A percentile compares a stretch with the other conserved stretches of the same genome.
phyloP scores from a whole-genome alignment of 2,329 filamentous ascomycete genomes.

The Clonostachys byssicola region DNA sequence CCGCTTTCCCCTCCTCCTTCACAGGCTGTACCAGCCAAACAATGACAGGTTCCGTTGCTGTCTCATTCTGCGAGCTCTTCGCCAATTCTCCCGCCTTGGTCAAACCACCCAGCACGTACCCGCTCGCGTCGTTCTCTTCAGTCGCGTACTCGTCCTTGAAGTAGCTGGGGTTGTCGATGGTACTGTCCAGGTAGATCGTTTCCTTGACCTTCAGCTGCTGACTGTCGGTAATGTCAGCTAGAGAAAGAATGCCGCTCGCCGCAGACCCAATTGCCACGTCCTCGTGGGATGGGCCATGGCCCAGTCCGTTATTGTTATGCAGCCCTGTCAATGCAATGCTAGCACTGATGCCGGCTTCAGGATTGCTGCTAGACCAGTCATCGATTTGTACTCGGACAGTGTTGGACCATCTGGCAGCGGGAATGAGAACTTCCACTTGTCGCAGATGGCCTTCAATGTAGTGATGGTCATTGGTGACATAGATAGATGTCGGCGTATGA shows the following conservation, averaged over 20 bases:
- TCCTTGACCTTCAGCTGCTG: constrained; percentile 25
- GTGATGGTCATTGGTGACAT: constrained; percentile 57
- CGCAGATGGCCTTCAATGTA: constrained; percentile 43
- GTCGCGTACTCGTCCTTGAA: constrained; percentile 48
- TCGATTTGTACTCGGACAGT: constrained; percentile 37
- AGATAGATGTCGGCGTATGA: constrained; percentile 39
- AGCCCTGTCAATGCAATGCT: constrained; percentile 36
- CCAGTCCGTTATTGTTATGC: constrained; percentile 54
- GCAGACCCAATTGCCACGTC: constrained; percentile 40
- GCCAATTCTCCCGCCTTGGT: constrained; percentile 30
- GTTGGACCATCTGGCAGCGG: constrained; percentile 40
- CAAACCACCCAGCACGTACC: constrained; percentile 47
- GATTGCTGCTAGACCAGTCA: constrained; percentile 8
- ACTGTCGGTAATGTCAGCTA: constrained; percentile 22
- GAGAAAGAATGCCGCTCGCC: constrained; percentile 38
- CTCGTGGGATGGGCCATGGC: constrained; percentile 32
- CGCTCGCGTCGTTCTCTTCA: constrained; percentile 40
- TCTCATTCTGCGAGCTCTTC: constrained; percentile 13
- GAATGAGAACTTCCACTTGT: constrained; percentile 38
- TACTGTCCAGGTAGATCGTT: constrained; percentile 33
- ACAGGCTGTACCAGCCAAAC: constrained; percentile 29
- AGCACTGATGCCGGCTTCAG: constrained; percentile 29
- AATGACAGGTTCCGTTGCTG: constrained; percentile 33
- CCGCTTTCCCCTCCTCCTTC: constrained; percentile 3
- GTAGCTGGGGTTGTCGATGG: constrained; percentile 55